Percentiles rank a stretch among this genome's conserved stretches.
Evolutionary conservation across 371 early-diverging fungal genomes (phyloP).

Genomic region (Mucor piriformis): DNA sequence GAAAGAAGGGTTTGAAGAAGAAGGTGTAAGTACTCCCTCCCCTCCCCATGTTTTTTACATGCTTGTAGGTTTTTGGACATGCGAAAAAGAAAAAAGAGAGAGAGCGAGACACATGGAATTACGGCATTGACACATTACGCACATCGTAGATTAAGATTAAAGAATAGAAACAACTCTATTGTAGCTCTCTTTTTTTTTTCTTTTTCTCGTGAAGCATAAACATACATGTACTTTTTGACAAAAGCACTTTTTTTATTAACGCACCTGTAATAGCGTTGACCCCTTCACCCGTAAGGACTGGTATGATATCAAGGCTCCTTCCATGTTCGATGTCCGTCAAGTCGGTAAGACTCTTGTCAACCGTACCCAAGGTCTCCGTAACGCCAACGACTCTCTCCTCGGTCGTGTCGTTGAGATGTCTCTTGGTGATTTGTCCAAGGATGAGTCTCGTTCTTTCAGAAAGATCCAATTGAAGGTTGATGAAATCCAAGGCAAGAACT

Average conservation of each 20-base stretch:
- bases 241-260: no score
- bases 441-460: conserved; percentile 95
- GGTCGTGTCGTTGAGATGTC: conserved; percentile 98
- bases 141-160: no score
- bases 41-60: no score
- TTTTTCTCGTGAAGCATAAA: no score
- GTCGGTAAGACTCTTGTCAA: conserved; percentile 99
- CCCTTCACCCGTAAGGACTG: conserved; percentile 99
- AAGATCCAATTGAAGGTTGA: conserved; percentile 99
- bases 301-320: conserved; percentile 99
- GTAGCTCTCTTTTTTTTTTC: no score
- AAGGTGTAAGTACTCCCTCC: conserved; percentile 88
- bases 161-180: no score
- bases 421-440: conserved; percentile 97
- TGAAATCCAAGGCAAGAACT: conserved; percentile 98
- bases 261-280: conserved; percentile 66
- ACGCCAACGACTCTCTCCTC: conserved; percentile 96
- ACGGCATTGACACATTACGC: no score
- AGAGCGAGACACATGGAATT: no score
- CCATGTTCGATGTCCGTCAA: conserved; percentile 92
- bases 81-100: neutral
- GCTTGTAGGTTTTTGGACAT: neutral
- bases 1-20: conserved; percentile 97
- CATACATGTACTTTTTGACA: no score
- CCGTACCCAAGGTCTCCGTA: conserved; percentile 98